phyloP scores from a whole-genome alignment of 768 basidiomycete species.

The Leccinellum rugosiceps region DNA sequence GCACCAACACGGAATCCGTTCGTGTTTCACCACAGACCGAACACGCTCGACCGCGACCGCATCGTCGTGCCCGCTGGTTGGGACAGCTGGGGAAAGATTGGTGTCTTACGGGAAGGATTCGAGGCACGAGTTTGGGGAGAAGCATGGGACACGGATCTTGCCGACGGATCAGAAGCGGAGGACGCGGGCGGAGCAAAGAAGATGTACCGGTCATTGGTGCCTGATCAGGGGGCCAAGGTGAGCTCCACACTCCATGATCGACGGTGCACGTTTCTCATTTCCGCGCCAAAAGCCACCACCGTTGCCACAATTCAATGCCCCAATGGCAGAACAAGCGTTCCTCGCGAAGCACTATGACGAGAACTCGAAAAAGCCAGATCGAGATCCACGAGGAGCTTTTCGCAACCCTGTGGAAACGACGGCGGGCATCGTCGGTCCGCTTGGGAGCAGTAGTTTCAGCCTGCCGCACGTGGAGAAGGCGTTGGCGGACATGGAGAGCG shows the following conservation, averaged over 20 bases:
- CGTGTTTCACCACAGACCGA: slow-evolving; percentile 83
- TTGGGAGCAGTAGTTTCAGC: slow-evolving; percentile 82
- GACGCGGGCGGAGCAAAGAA: slow-evolving; percentile 57
- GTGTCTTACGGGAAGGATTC: slow-evolving; percentile 86
- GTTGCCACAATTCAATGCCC: slow-evolving; percentile 74
- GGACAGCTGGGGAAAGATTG: slow-evolving; percentile 98
- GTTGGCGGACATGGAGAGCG: slow-evolving; percentile 82
- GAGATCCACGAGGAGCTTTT: slow-evolving; percentile 88
- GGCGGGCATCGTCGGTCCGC: slow-evolving; percentile 84
- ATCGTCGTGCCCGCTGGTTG: slow-evolving; percentile 93
- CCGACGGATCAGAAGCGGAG: slow-evolving; percentile 37
- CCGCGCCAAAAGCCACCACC: slow-evolving; percentile 48
- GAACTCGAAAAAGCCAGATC: slow-evolving; percentile 84
- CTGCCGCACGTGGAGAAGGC: slow-evolving; percentile 88
- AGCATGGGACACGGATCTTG: slow-evolving; percentile 74
- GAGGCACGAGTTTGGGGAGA: slow-evolving; percentile 79
- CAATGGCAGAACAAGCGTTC: slow-evolving; percentile 87
- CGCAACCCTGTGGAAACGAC: slow-evolving; percentile 66
- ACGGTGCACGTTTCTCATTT: neutral
- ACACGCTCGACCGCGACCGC: slow-evolving; percentile 88
- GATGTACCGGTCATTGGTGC: slow-evolving; percentile 69
- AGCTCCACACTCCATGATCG: slow-evolving; percentile 10
- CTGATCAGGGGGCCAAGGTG: slow-evolving; percentile 73
- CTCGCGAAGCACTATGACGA: slow-evolving; percentile 89
- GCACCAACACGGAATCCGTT: slow-evolving; percentile 73